A percentile compares a stretch with the other conserved stretches of the same genome.
Evolutionary conservation across 306 rosid species (phyloP).

Genomic region (Fagus crenata): DNA sequence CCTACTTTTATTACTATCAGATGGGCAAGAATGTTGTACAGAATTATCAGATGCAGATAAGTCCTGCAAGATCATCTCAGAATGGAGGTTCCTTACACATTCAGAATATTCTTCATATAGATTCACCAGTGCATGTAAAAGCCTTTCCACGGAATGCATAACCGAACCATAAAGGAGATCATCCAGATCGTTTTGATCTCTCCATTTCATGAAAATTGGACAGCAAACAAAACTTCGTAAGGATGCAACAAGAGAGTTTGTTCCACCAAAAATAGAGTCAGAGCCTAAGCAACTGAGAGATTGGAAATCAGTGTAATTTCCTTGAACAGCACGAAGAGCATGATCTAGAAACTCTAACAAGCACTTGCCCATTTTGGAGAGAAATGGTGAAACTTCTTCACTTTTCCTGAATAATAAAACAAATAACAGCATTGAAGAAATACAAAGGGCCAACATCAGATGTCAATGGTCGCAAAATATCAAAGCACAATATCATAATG

Average conservation of each 20-base stretch:
- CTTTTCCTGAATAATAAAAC: conserved; percentile 53
- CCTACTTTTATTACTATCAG: conserved; percentile 54
- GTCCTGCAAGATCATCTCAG: conserved; percentile 43
- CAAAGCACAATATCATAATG: conserved; percentile 6
- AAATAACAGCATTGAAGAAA: conserved; percentile 15
- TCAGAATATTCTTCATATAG: conserved; percentile 63
- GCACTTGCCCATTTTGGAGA: conserved; percentile 52
- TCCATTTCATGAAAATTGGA: conserved; percentile 52
- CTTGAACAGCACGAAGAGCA: conserved; percentile 54
- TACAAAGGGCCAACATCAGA: conserved; percentile 13
- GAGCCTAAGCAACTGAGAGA: conserved; percentile 45
- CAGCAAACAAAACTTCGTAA: conserved; percentile 61
- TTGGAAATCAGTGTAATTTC: conserved; percentile 43
- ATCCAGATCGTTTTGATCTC: conserved; percentile 44
- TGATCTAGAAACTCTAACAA: conserved; percentile 54
- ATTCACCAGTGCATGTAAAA: conserved; percentile 60
- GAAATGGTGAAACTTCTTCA: conserved; percentile 45
- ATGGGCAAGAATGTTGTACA: conserved; percentile 31
- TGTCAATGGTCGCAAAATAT: conserved; percentile 5
- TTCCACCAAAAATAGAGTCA: conserved; percentile 49
- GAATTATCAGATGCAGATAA: conserved; percentile 40
- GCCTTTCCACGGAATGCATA: conserved; percentile 54
- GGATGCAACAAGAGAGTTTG: conserved; percentile 47
- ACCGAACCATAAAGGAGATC: conserved; percentile 46
- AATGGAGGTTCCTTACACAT: conserved; percentile 41